Base-by-base conservation (phyloP, 768 basidiomycete species). In the Suillus clintonianus region DNA sequence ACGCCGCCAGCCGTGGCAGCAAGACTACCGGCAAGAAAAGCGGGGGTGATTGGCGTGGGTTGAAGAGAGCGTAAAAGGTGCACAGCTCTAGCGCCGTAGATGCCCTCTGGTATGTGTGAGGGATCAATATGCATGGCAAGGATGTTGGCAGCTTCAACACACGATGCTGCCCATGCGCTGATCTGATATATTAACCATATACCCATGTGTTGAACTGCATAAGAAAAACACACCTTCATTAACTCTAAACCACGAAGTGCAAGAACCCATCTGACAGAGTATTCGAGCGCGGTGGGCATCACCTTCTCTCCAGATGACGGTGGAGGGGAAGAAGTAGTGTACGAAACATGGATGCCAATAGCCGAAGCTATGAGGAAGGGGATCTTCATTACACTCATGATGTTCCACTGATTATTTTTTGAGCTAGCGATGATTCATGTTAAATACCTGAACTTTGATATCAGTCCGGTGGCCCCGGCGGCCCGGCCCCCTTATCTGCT, bases 301-400 rank as follows among this genome's bases (percentile, higher is more conserved):
- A 43, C 42, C 42, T 43, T 43, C 51, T 73, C 73, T 5, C 65
- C 69, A 45, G 55, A n/a, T 14, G 66, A 55, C 1, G 72, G 73
- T 53, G 69, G 65, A 3, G 64, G 19, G 37, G 48, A 73, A 2
- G 73, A 71, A 17, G 72, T 54, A 43, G 48, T 69, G 36, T 69
- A 73, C 9, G 72, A 64, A 41, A 63, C 17, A 32, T 74, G 72
- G 61, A 73, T 72, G 50, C 72, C 67, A 66, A 67, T 71, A 6
- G 71, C n/a, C 14, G 71, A 71, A 2, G 69, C 60, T 32, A 71
- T 34, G 37, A 73, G 71, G 24, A 73, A 64, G 22, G 68, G 34
- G n/a, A 60, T 19, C 42, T 73, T 73, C 59, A 60, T 43, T 43
- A 69, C 32, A 7, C 65, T 60, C 70, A 73, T 75, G 55, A 15